Base-by-base conservation (phyloP, 352 stramenopile genomes). In the Thalassiosira livingstoniorum region DNA sequence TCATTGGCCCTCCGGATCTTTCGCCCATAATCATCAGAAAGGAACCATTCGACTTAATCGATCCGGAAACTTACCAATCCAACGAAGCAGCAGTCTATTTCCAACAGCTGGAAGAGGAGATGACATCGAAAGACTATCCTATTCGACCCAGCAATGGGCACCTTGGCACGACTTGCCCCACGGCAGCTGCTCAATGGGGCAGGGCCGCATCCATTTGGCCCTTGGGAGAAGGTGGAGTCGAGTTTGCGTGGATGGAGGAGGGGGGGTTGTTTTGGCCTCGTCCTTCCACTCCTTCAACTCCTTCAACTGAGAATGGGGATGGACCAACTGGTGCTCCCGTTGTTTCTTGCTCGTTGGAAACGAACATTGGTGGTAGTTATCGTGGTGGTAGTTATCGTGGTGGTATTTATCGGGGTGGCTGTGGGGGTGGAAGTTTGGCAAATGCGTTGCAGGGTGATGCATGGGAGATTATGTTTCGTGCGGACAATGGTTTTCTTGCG, bases 401-500 rank as follows among this genome's bases (percentile, higher is more conserved):
- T 53, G 21, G 3, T 65, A 74, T 32, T 11, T 18, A 57, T 27
- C 31, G 31, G 43, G 21, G 58, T 80, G 55, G 69, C 13, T 47
- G 25, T n/a, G 11, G 65, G 35, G 23, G 35, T 45, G 13, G 42
- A 15, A 27, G 31, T 60, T 78, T 87, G 34, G 62, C 58, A 35
- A 18, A 73, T 35, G 82, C 82, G 61, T 68, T 88, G 35, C 39
- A 66, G 75, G 82, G 77, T 66, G 77, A 88, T 76, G 55, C 64
- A 42, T 88, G 69, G 82, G 82, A 88, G 62, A 69, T 88, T 27
- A 85, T 88, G 75, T 88, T 88, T 65, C 75, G 81, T 31, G 68
- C 81, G 34, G 75, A 87, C 45, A 64, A 73, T 69, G 75, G 80
- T 5, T 85, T 85, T 55, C 31, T 87, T 55, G 76, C 69, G 37